Base-by-base conservation (phyloP, 768 basidiomycete genomes). In the Cantharellus anzutake region DNA sequence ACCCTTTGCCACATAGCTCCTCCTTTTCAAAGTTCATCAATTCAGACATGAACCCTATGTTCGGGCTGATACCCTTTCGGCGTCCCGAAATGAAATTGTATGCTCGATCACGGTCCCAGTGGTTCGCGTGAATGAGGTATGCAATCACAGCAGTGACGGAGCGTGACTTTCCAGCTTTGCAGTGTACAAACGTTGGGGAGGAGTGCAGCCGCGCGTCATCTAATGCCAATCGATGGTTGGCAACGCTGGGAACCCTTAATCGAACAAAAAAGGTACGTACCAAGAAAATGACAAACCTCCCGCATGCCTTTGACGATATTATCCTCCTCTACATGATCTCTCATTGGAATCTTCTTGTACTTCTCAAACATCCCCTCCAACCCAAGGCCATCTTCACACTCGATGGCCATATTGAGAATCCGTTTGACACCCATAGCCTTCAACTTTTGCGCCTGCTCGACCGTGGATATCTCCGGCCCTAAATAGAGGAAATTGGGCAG, bases 121-220 rank as follows among this genome's bases (percentile, higher is more conserved):
- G 91, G 67, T 96, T 92, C 5, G 92, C 87, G 66, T 96, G 93
- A 64, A 98, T 96, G 60, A 98, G 84, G 68, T 96, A 97, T 2
- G 89, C 93, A 75, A 98, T 90, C 44, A 96, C 93, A 7, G 92
- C 91, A 0, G 93, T 96, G 38, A 96, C 93, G 0, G 89, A 93
- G 11, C 94, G 83, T 2, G 89, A 92, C 73, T 92, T 96, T 3
- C 93, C 94, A 3, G 88, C 92, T 71, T 87, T 90, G 72, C 93
- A 98, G 68, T 98, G 94, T 11, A 97, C 92, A 66, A 94, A 98
- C 1, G 86, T 86, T 4, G 91, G 83, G 20, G 88, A 80, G 0
- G 84, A 87, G 64, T 91, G 90, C 58, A 97, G 70, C 53, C 86
- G 80, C 1, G 93, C 93, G 65, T 97, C 93, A 68, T 96, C 93